phyloP scores from a whole-genome alignment of 495 filamentous ascomycete genomes.

The Bacidia rubella region DNA sequence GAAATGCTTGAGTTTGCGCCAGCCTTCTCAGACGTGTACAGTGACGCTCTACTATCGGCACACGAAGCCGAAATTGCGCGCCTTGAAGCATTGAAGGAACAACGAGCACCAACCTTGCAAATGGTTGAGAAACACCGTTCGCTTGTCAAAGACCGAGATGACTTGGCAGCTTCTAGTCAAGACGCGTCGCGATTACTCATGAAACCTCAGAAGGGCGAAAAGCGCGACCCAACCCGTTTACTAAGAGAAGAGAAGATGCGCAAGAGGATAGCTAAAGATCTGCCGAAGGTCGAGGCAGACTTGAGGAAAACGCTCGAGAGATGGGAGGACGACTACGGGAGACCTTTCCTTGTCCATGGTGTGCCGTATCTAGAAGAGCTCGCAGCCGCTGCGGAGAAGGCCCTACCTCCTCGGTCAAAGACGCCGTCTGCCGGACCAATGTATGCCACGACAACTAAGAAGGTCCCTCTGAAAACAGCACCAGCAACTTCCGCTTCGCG shows the following conservation, averaged over 20 bases:
- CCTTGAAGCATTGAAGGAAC: slow-evolving; percentile 69
- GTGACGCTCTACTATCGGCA: slow-evolving; percentile 75
- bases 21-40: slow-evolving; percentile 68
- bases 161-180: slow-evolving; percentile 73
- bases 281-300: slow-evolving; percentile 79
- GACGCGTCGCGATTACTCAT: slow-evolving; percentile 88
- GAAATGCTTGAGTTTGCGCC: slow-evolving; percentile 97
- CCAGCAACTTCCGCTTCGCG: slow-evolving; percentile 26
- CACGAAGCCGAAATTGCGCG: slow-evolving; percentile 82
- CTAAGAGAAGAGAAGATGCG: slow-evolving; percentile 96
- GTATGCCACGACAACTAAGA: slow-evolving; percentile 32
- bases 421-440: slow-evolving; percentile 49
- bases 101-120: slow-evolving; percentile 70
- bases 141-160: slow-evolving; percentile 75
- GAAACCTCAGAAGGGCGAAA: slow-evolving; percentile 77
- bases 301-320: slow-evolving; percentile 66
- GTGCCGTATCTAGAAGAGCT: slow-evolving; percentile 75
- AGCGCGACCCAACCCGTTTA: slow-evolving; percentile 86
- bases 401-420: slow-evolving; percentile 61
- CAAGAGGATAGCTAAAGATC: slow-evolving; percentile 87
- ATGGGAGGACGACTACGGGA: slow-evolving; percentile 89
- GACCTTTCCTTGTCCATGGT: slow-evolving; percentile 84
- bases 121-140: slow-evolving; percentile 73
- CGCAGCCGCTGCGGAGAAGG: slow-evolving; percentile 46
- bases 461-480: slow-evolving; percentile 28